Conservation (phyloP, 108 stramenopile species). For the Stephanodiscus minutulus region DNA sequence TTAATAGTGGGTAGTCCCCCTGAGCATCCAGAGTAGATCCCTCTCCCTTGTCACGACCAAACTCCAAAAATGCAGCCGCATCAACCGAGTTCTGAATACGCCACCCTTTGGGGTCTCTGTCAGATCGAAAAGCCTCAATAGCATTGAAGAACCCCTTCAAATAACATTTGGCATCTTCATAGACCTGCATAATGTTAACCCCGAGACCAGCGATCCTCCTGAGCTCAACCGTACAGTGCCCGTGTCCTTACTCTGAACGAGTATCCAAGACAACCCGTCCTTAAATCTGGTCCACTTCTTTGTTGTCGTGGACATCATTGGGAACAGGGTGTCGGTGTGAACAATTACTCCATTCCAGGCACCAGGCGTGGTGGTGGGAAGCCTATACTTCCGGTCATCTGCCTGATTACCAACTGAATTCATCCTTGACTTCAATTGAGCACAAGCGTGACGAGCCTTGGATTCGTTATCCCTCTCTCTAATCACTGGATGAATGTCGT, state of each 20-base stretch:
- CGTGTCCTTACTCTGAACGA: background rate
- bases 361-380: slow-evolving; percentile 1
- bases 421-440: slow-evolving; percentile 12
- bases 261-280: background rate
- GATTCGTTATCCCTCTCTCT: background rate
- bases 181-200: slow-evolving; percentile 13
- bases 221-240: slow-evolving; percentile 6
- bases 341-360: slow-evolving; percentile 16
- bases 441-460: background rate
- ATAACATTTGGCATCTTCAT: slow-evolving; percentile 15
- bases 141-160: slow-evolving; percentile 26
- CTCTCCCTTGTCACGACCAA: background rate
- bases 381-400: slow-evolving; percentile 11
- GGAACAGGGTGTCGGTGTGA: slow-evolving; percentile 2
- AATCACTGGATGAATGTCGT: slow-evolving; percentile 24
- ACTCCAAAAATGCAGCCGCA: background rate
- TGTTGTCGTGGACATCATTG: slow-evolving; percentile 2
- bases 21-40: background rate
- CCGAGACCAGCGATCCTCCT: slow-evolving; percentile 15
- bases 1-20: slow-evolving; percentile 9
- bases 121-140: slow-evolving; percentile 14
- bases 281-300: slow-evolving; percentile 2
- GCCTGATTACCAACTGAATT: slow-evolving; percentile 11
- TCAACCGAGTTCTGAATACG: slow-evolving; percentile 6
- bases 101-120: slow-evolving; percentile 24